Base-by-base conservation (phyloP, 1,284 basidiomycete genomes). In the Fomitiporia mediterranea region DNA sequence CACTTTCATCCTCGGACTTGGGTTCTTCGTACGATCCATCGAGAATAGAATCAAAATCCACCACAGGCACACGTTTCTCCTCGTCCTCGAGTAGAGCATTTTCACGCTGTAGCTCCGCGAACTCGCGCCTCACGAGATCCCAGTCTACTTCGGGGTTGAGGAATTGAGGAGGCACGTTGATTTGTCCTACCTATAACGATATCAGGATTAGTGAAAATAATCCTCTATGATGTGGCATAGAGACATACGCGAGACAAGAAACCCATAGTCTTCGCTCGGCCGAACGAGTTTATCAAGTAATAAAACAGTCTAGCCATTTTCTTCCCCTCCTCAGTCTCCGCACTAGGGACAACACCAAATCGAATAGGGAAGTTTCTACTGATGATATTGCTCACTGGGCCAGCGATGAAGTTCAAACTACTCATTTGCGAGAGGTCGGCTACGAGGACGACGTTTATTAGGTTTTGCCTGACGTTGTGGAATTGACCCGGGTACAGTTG, bases 321-420 rank as follows among this genome's bases (percentile, higher is more conserved):
- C 23, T 70, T 67, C 77, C 85, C 75, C 38, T 83, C 79, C 13
- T 81, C 79, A 0, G 75, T 80, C 59, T 83, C 79, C 0, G 82
- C 70, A 28, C 84, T 70, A 2, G 93, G 93, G 1, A 94, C 91
- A 48, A 96, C 66, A 15, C 94, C 94, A 67, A 92, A 92, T 32
- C 89, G 76, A 61, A 94, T 79, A 0, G 93, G 90, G 40, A 91
- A 75, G 15, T 76, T 79, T 42, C 91, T 78, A 34, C 80, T 72
- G 51, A 97, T 83, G 66, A 94, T 83, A 50, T 76, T 80, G 17
- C 78, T 76, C 39, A 94, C 75, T 0, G 86, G 71, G 0, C 77
- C 77, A 1, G 77, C 74, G 44, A 96, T 72, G 62, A 89, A 83
- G 17, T 81, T 74, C 2, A 94, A 62, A 35, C 77, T 80, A 4